Conservation (phyloP, 2,329 filamentous ascomycete species). For the Neoascochyta sp. region DNA sequence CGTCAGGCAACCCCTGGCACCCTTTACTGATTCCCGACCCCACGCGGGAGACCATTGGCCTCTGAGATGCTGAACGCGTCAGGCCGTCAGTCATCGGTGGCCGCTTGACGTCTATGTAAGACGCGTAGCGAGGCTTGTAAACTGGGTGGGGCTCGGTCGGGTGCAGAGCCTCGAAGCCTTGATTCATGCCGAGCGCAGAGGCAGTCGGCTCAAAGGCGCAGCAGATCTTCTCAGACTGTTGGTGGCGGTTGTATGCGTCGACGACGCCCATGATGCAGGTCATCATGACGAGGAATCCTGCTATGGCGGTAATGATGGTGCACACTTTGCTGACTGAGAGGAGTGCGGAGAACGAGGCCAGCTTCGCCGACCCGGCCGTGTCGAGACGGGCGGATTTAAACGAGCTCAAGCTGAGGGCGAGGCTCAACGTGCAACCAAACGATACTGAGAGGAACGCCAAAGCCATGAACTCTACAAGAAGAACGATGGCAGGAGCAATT, state of each 20-base stretch:
- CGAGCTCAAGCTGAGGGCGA: conserved; percentile 8
- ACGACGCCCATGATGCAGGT: not conserved
- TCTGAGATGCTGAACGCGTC: too few relatives aligned
- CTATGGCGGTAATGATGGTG: conserved; percentile 6
- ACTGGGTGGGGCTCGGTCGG: too few relatives aligned
- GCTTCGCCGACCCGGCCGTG: conserved; percentile 8
- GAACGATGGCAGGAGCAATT: conserved; percentile 9
- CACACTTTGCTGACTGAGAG: conserved; percentile 13
- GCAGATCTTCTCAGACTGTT: conserved; percentile 1
- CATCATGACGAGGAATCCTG: not conserved
- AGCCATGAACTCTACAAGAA: conserved; percentile 14
- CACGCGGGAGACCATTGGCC: too few relatives aligned
- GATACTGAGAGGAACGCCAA: conserved; percentile 9
- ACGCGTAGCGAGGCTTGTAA: too few relatives aligned
- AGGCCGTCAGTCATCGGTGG: too few relatives aligned
- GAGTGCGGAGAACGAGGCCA: conserved; percentile 13
- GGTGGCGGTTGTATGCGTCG: not conserved
- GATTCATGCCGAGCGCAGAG: conserved; percentile 20
- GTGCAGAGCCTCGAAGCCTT: conserved; percentile 15
- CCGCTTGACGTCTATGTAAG: too few relatives aligned
- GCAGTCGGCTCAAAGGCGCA: conserved; percentile 23
- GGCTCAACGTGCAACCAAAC: conserved; percentile 13
- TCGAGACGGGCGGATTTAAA: conserved; percentile 5
- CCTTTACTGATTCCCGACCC: too few relatives aligned
- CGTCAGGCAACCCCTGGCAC: too few relatives aligned